Base-by-base conservation (phyloP, 2,329 filamentous ascomycete species). In the Beauveria australis region DNA sequence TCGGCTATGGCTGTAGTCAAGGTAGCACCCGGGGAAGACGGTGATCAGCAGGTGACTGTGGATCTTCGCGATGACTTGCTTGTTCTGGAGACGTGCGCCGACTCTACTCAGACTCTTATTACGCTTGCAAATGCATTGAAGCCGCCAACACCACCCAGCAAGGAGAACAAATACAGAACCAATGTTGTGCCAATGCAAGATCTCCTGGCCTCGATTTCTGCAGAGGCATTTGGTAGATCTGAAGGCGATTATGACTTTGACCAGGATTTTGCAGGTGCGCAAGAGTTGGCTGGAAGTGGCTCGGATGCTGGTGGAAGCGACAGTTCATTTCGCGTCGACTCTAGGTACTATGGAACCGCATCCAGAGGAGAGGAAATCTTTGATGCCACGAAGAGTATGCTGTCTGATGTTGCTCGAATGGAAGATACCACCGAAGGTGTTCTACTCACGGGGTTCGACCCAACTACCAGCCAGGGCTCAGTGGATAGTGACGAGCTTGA, bases 71-170 rank as follows among this genome's bases (percentile, higher is more conserved):
- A 96, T 68, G 89, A 96, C 65, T 80, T 99, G 1, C 79, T 99
- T 58, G 87, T 99, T 40, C 76, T 99, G 7, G 94, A 99, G 73
- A 95, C 92, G 1, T 99, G 95, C 68, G 94, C 94, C 33, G 94
- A 99, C 73, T 99, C 94, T 1, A 97, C 92, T 0, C 92, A 97
- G 71, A 99, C 94, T 0, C 80, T 99, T 16, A 88, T 96, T 57
- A 81, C 83, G 2, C 81, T 96, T 47, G 76, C 92, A 18, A 91
- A 89, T 67, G 92, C 89, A 0, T 79, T 99, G 5, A 86, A 87
- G 43, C 94, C 93, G 5, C 93, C 94, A 1, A 87, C 85, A 8
- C 88, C 92, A 0, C 91, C 92, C 1, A 93, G 84, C 68, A 91
- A 88, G 63, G 87, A 89, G 66, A 84, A 87, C 65, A 94, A 94